These are phyloP conservation scores for Kazachstania sp. DNA, from an alignment of 1,139 yeast genomes.

Conservation along the genomic window DNA sequence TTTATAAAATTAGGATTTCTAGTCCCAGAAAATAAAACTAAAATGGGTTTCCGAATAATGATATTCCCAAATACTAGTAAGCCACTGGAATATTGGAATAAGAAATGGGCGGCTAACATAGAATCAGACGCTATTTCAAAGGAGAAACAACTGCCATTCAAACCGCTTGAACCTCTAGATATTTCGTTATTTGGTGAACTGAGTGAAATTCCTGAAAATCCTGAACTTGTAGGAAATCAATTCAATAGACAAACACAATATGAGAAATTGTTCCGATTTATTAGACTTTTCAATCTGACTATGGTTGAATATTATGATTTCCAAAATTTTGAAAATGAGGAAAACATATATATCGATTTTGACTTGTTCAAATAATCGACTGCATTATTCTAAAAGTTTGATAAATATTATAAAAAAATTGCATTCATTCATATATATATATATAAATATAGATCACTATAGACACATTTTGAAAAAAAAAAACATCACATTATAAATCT, in stretches of 20 bases:
- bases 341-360: conserved; percentile 20
- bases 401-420: not conserved
- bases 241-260: conserved; percentile 3
- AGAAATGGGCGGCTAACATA: conserved; percentile 1
- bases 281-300: conserved; percentile 12
- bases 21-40: not conserved
- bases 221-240: not conserved
- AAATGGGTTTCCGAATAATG: conserved; percentile 5
- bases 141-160: not conserved
- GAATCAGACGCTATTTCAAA: not conserved
- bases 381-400: not conserved
- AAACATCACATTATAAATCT: not conserved
- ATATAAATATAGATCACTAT: not conserved
- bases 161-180: conserved; percentile 1
- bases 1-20: not conserved
- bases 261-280: conserved; percentile 6
- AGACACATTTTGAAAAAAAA: too few species aligned
- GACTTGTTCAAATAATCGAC: conserved; percentile 13
- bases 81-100: conserved; percentile 5
- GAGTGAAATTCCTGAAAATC: not conserved
- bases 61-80: conserved; percentile 1
- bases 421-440: conserved; percentile 6
- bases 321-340: conserved; percentile 14
- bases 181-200: not conserved
- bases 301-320: conserved; percentile 20